Base-by-base conservation (phyloP, 331 rosid species). In the Malus hybrid region DNA sequence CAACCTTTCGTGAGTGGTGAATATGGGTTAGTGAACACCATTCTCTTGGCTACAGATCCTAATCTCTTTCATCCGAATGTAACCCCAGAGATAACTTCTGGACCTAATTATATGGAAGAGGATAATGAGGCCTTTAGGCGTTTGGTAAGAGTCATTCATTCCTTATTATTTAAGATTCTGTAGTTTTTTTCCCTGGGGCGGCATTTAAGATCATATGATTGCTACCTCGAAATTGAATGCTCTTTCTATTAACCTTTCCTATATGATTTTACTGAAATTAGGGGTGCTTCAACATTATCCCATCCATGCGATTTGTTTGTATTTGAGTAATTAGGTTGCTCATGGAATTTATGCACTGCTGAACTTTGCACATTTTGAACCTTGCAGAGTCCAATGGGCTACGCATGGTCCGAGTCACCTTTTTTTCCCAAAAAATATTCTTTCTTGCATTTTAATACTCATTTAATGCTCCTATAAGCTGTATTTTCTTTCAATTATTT, bases 41-140 rank as follows among this genome's bases (percentile, higher is more conserved):
- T 90, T 67, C 76, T 84, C 57, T 75, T 89, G 86, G 87, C 93
- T 76, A 79, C 91, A 33, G 93, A 92, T 72, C 91, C 96, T 86
- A 88, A 80, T 75, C 81, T 77, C 34, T 56, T 86, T 69, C 87
- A 90, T 27, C 71, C 80, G 61, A 74, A 66, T 89, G 82, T 81
- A 81, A 76, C 79, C 82, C 85, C 91, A 34, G 92, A 85, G 62
- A 55, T 71, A 54, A 46, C 86, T 55, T 80, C 93, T 69, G 96
- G 92, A 67, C 86, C 92, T 84, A 42, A 42, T 42, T 85, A 86
- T 81, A 95, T 95, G 99, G 99, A 95, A 75, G 96, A 92, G 85
- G 99, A 95, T 80, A 90, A 79, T 42, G 96, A 87, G 73, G 88
- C 92, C 77, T 88, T 89, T 67, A 87, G 76, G 52, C 93, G 81